Percentiles rank a stretch among this genome's conserved stretches.
phyloP scores from a whole-genome alignment of 257 asterid species.

The Salvia rosmarinus region DNA sequence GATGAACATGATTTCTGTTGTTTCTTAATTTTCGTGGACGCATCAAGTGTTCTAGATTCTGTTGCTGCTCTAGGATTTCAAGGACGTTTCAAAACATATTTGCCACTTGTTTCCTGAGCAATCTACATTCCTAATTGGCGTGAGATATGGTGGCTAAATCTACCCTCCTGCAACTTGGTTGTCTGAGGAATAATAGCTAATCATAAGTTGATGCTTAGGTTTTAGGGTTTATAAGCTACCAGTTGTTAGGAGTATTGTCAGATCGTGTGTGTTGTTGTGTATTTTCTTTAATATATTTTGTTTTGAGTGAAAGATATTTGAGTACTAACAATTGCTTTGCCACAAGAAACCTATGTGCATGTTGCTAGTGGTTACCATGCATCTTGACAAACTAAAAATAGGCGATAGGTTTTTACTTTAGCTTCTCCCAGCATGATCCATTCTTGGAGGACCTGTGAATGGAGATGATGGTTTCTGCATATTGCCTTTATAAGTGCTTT shows the following conservation, averaged over 20 bases:
- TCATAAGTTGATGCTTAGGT: background rate
- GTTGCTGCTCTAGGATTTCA: background rate
- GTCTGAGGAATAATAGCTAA: background rate
- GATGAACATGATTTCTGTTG: background rate
- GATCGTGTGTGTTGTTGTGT: background rate
- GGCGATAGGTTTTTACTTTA: background rate
- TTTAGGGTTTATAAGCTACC: background rate
- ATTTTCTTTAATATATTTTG: background rate
- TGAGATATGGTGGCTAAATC: background rate
- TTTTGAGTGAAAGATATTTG: background rate
- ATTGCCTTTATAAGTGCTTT: too few relatives aligned
- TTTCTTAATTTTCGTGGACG: background rate
- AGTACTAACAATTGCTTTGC: background rate
- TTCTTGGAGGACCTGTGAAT: background rate
- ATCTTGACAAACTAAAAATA: background rate
- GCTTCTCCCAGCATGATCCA: background rate
- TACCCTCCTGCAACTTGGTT: background rate
- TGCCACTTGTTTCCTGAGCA: background rate
- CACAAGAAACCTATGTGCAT: background rate
- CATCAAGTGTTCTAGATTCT: background rate
- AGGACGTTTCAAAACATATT: background rate
- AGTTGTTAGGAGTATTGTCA: background rate
- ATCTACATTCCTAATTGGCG: too few relatives aligned
- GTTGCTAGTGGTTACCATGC: background rate
- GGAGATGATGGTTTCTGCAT: too few relatives aligned